Percentiles rank a stretch among this genome's conserved stretches.
phyloP scores from a whole-genome alignment of 2,329 filamentous ascomycete genomes.

The Fusarium robinianum region DNA sequence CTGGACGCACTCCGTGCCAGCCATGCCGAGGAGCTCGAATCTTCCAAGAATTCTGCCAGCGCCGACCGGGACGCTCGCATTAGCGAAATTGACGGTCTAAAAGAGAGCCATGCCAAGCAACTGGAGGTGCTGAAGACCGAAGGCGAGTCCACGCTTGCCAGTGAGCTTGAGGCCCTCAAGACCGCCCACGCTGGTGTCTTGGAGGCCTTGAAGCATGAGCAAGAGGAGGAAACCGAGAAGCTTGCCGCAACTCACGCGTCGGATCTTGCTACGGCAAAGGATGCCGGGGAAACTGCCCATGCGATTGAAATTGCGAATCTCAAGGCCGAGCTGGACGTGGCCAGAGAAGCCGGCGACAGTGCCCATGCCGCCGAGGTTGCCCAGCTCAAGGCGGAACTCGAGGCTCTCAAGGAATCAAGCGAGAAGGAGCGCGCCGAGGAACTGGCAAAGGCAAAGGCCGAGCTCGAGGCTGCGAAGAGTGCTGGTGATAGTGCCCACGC shows the following conservation, averaged over 20 bases:
- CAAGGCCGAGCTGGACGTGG: constrained; percentile 48
- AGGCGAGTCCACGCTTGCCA: constrained; percentile 45
- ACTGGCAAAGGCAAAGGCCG: constrained; percentile 1
- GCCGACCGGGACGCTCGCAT: constrained; percentile 54
- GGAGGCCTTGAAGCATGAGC: constrained; percentile 49
- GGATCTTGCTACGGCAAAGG: constrained; percentile 40
- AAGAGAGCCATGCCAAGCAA: constrained; percentile 58
- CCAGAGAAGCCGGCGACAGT: constrained; percentile 46
- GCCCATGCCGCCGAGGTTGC: constrained; percentile 43
- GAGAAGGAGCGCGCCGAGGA: neutral
- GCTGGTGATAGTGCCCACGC: neutral
- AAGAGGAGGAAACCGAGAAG: constrained; percentile 45
- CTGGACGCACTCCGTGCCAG: constrained; percentile 60
- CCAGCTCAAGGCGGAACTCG: constrained; percentile 38
- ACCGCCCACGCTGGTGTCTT: constrained; percentile 50
- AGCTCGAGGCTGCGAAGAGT: constrained; percentile 32
- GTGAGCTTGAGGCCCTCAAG: constrained; percentile 50
- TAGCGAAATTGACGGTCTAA: constrained; percentile 58
- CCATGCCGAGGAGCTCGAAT: constrained; percentile 63
- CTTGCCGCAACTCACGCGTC: constrained; percentile 38
- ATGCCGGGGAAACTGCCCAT: constrained; percentile 36
- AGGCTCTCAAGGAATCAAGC: constrained; percentile 24
- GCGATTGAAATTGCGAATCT: constrained; percentile 36
- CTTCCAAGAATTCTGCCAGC: constrained; percentile 56
- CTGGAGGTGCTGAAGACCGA: constrained; percentile 51